A percentile compares a stretch with the other conserved stretches of the same genome.
Conservation (phyloP, 306 rosid species). For the Acacia confusa region DNA sequence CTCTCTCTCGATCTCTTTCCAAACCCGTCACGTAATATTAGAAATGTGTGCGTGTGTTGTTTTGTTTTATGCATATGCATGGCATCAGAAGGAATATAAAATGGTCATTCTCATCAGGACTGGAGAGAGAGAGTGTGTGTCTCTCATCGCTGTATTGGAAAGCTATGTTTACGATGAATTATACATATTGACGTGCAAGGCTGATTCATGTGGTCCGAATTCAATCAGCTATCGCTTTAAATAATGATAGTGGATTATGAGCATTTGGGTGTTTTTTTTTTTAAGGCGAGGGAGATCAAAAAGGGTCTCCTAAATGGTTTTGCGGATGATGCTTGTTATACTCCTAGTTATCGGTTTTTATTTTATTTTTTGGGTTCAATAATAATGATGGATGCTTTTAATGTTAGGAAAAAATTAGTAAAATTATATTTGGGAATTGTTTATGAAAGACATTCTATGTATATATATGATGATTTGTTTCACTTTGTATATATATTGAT, state of each 20-base stretch:
- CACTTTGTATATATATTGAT: too few relatives aligned
- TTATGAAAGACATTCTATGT: too few relatives aligned
- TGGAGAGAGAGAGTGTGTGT: too few relatives aligned
- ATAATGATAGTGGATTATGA: background rate
- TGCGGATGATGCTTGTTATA: too few relatives aligned
- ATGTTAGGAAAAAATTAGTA: too few relatives aligned
- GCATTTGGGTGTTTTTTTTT: background rate
- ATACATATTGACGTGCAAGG: background rate
- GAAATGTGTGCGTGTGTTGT: background rate
- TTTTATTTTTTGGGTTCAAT: too few relatives aligned
- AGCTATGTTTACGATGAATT: background rate
- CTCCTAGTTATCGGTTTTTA: too few relatives aligned
- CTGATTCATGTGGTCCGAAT: background rate
- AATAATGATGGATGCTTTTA: too few relatives aligned
- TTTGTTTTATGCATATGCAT: background rate
- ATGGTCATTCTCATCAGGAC: background rate
- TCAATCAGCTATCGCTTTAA: background rate
- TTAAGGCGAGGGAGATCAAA: background rate
- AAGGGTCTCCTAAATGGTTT: too few relatives aligned
- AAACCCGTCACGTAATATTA: conserved; percentile 36
- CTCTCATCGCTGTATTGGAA: background rate
- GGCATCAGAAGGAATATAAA: background rate
- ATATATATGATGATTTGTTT: too few relatives aligned
- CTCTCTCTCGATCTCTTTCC: conserved; percentile 15
- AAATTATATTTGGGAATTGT: too few relatives aligned